phyloP scores from a whole-genome alignment of 2,329 filamentous ascomycete genomes.

The Cladosporium sp. region DNA sequence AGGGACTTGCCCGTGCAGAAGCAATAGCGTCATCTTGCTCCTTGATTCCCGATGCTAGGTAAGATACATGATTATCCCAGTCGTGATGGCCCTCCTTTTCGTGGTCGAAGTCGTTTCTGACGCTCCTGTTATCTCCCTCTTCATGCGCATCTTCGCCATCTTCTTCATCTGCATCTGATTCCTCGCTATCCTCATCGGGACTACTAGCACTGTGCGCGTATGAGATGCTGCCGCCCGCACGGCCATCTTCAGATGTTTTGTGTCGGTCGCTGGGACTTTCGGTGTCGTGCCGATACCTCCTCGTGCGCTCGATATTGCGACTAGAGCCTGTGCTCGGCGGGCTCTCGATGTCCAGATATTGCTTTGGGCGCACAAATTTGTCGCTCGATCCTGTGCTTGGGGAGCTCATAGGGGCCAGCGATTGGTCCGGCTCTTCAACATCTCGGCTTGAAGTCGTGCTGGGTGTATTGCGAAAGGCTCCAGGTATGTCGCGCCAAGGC shows the following conservation, averaged over 20 bases:
- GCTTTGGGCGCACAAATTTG: slow-evolving; percentile 10
- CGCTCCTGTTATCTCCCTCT: neutral
- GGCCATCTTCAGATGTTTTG: too few species aligned
- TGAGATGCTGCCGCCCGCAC: neutral
- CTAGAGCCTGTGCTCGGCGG: slow-evolving; percentile 14
- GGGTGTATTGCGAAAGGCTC: slow-evolving; percentile 12
- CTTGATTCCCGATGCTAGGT: neutral
- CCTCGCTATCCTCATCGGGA: neutral
- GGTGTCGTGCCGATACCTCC: slow-evolving; percentile 3
- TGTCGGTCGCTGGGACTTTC: slow-evolving; percentile 11
- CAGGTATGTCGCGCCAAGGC: slow-evolving; percentile 15
- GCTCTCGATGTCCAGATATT: slow-evolving; percentile 14
- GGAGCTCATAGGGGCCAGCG: neutral
- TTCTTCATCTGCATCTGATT: neutral
- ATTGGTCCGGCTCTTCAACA: neutral
- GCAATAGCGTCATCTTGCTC: neutral
- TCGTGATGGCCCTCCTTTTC: neutral
- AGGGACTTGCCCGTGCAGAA: neutral
- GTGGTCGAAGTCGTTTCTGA: neutral
- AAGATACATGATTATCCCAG: slow-evolving; percentile 10
- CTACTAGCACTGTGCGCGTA: neutral
- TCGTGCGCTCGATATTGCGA: slow-evolving; percentile 2
- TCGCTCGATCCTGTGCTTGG: slow-evolving; percentile 11
- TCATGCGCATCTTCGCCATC: neutral
- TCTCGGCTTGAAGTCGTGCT: slow-evolving; percentile 6